A percentile compares a stretch with the other conserved stretches of the same genome.
These are phyloP conservation scores for Chloranthus sessilifolius DNA, from an alignment of 164 flowering plant genomes.

Conservation along the genomic window DNA sequence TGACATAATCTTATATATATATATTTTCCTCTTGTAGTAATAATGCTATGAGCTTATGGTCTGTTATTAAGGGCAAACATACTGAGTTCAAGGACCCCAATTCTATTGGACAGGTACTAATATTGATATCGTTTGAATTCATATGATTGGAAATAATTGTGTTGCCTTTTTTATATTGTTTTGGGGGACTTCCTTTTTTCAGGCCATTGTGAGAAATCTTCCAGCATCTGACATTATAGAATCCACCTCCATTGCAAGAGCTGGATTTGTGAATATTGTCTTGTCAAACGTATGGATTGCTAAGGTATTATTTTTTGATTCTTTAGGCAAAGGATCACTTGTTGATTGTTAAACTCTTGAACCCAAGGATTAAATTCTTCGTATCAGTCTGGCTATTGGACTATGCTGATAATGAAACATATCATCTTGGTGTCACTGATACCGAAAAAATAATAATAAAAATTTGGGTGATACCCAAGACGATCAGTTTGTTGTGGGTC, in stretches of 20 bases:
- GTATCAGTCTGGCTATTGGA: no score
- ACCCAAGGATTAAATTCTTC: no score
- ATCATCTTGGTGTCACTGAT: no score
- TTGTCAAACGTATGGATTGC: slow-evolving; percentile 82
- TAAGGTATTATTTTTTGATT: slow-evolving; percentile 45
- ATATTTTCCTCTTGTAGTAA: slow-evolving; percentile 41
- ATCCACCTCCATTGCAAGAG: slow-evolving; percentile 73
- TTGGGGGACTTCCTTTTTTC: no score
- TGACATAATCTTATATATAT: background rate
- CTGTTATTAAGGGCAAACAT: slow-evolving; percentile 58
- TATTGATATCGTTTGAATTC: no score
- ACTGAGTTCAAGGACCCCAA: slow-evolving; percentile 56
- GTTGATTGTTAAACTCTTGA: no score
- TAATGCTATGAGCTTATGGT: slow-evolving; percentile 85
- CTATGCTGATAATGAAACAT: no score
- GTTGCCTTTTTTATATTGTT: background rate
- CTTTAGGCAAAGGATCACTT: no score
- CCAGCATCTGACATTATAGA: slow-evolving; percentile 82
- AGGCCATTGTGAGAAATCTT: slow-evolving; percentile 74
- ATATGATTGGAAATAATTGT: background rate
- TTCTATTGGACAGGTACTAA: slow-evolving; percentile 70
- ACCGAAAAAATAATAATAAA: no score
- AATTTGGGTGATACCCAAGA: no score
- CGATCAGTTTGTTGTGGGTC: no score
- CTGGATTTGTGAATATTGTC: slow-evolving; percentile 84